Evolutionary conservation across 169 alveolate species (phyloP).

Genomic region (Cryptosporidium andersoni): DNA sequence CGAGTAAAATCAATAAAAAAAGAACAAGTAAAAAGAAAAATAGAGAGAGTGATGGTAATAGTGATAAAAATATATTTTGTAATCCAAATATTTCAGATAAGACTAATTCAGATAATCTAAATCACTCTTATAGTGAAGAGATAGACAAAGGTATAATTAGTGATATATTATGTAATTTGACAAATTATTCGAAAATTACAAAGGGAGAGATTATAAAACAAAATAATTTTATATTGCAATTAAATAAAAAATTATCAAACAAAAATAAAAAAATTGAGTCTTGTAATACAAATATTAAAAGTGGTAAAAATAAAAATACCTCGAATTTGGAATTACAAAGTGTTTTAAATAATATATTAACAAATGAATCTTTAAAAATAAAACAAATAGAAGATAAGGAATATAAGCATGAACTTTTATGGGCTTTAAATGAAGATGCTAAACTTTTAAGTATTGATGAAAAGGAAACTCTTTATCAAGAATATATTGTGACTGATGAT

Average conservation of each 20-base stretch:
- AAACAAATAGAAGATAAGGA: slow-evolving; percentile 17
- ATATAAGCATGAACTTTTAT: slow-evolving; percentile 37
- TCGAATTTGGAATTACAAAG: background rate
- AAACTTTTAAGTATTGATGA: slow-evolving; percentile 33
- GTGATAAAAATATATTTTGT: no score
- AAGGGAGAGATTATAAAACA: background rate
- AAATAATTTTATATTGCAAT: slow-evolving; percentile 41
- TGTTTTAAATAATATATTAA: slow-evolving; percentile 12
- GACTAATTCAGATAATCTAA: no score
- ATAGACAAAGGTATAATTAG: no score
- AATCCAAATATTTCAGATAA: no score
- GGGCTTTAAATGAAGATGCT: slow-evolving; percentile 41
- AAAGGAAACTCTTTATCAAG: slow-evolving; percentile 14
- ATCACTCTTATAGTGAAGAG: no score
- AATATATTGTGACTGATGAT: slow-evolving; percentile 10
- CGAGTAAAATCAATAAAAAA: slow-evolving; percentile 17
- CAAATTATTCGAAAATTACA: no score
- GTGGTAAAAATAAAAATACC: background rate
- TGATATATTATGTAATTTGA: no score
- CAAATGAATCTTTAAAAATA: slow-evolving; percentile 11
- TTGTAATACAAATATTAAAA: background rate
- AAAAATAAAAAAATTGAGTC: background rate
- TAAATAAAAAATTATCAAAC: slow-evolving; percentile 26
- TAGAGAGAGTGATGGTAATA: background rate
- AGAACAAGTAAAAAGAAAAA: background rate